Percentiles rank a stretch among this genome's conserved stretches.
These are phyloP conservation scores for Tubosaeta sp. DNA, from an alignment of 768 basidiomycete genomes.

Conservation along the genomic window DNA sequence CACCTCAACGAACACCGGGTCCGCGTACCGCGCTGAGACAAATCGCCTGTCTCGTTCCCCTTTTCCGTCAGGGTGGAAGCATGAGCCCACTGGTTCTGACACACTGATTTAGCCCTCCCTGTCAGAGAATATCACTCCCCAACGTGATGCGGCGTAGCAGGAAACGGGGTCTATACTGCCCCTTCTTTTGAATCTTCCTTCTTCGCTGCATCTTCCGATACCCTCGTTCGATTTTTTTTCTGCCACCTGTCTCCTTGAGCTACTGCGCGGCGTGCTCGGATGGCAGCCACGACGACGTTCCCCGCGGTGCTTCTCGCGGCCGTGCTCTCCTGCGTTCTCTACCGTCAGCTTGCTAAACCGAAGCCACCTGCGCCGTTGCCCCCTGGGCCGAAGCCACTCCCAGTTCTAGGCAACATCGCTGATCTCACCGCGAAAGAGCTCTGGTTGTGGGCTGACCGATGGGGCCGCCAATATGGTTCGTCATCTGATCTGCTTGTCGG, in stretches of 20 bases:
- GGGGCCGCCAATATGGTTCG: conserved; percentile 64
- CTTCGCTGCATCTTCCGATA: conserved; percentile 18
- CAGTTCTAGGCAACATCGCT: conserved; percentile 59
- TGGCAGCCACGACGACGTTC: conserved; percentile 9
- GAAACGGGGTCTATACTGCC: too few species aligned
- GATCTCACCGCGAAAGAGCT: conserved; percentile 59
- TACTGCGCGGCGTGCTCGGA: conserved; percentile 8
- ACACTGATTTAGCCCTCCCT: background rate
- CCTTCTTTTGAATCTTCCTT: conserved; percentile 15
- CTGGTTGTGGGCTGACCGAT: conserved; percentile 58
- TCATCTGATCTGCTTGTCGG: background rate
- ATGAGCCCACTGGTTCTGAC: background rate
- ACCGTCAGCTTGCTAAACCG: conserved; percentile 10
- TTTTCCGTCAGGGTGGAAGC: background rate
- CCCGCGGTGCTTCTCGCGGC: conserved; percentile 20
- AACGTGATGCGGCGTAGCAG: background rate
- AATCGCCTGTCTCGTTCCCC: background rate
- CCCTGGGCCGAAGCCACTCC: conserved; percentile 65
- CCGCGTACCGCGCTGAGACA: background rate
- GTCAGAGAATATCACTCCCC: background rate
- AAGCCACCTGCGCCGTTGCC: conserved; percentile 41
- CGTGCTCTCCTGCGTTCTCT: conserved; percentile 15
- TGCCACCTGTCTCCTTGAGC: background rate
- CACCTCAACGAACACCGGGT: background rate
- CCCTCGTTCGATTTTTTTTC: conserved; percentile 1